phyloP scores from a whole-genome alignment of 148 eudicot genomes.

The Camellia japonica region DNA sequence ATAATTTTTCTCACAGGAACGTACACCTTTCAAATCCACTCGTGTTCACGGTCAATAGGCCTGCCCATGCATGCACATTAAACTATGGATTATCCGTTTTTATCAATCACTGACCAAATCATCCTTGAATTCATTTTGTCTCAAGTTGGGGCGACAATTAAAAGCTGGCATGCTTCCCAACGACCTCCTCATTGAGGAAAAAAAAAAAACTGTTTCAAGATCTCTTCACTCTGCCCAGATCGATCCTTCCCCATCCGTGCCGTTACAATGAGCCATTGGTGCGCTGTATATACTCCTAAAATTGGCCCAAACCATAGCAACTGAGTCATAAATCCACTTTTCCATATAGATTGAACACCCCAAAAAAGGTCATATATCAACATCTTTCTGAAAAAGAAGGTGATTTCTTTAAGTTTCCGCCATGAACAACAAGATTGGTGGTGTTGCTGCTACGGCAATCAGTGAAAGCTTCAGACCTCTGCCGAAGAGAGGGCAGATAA shows the following conservation, averaged over 20 bases:
- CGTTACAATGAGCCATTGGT: neutral
- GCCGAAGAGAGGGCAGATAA: slow-evolving; percentile 58
- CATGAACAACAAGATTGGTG: slow-evolving; percentile 30
- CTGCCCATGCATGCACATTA: neutral
- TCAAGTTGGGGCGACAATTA: neutral
- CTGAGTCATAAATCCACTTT: neutral
- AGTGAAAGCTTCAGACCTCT: slow-evolving; percentile 25
- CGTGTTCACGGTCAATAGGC: neutral
- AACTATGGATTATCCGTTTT: neutral
- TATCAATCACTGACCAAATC: slow-evolving; percentile 6
- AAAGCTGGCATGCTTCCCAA: slow-evolving; percentile 18
- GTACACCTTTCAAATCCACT: neutral
- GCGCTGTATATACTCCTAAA: slow-evolving; percentile 6
- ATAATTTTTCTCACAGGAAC: no score
- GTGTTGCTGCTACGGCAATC: slow-evolving; percentile 17
- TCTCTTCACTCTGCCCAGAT: neutral
- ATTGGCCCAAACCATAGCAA: slow-evolving; percentile 8
- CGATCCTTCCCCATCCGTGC: neutral
- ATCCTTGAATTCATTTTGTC: slow-evolving; percentile 1
- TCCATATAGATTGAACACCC: neutral
- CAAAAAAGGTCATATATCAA: neutral
- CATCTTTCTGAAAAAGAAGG: neutral
- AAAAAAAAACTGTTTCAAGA: neutral
- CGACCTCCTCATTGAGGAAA: neutral
- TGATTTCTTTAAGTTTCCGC: slow-evolving; percentile 2